A percentile compares a stretch with the other conserved stretches of the same genome.
phyloP scores from a whole-genome alignment of 225 moss, liverwort and hornwort genomes.

The Physcomitrium patens region DNA sequence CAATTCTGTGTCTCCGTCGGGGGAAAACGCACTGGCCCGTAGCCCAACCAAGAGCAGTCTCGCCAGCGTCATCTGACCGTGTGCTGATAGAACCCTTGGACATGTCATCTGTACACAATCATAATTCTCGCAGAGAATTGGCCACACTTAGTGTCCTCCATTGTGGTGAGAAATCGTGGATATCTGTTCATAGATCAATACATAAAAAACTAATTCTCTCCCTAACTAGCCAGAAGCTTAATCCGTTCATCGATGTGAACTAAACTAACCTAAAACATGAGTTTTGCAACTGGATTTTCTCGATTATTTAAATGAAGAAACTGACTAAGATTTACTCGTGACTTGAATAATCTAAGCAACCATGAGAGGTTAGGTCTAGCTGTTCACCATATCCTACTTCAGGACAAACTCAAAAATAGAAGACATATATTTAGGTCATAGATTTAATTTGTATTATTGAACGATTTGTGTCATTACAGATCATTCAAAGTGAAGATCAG shows the following conservation, averaged over 20 bases:
- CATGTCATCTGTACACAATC: constrained; percentile 45
- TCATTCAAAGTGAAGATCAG: no score
- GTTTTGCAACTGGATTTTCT: neutral
- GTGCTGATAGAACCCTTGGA: constrained; percentile 42
- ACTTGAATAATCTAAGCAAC: no score
- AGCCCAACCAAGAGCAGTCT: constrained; percentile 33
- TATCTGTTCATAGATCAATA: neutral
- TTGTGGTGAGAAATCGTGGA: neutral
- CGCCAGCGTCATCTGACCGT: constrained; percentile 30
- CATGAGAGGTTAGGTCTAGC: no score
- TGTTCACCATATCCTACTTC: no score
- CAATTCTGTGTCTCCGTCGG: constrained; percentile 22
- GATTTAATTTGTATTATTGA: no score
- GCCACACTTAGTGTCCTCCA: neutral
- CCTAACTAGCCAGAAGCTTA: neutral
- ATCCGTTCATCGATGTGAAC: neutral
- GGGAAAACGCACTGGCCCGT: constrained; percentile 20
- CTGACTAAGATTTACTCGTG: no score
- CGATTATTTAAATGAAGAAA: no score
- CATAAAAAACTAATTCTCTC: no score
- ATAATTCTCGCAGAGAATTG: neutral
- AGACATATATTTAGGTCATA: no score
- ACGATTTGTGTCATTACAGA: no score
- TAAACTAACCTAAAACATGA: constrained; percentile 21
- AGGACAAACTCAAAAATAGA: no score